Percentiles rank a stretch among this genome's conserved stretches.
Conservation (phyloP, 2,329 filamentous ascomycete genomes). For the Aureobasidium pullulans region DNA sequence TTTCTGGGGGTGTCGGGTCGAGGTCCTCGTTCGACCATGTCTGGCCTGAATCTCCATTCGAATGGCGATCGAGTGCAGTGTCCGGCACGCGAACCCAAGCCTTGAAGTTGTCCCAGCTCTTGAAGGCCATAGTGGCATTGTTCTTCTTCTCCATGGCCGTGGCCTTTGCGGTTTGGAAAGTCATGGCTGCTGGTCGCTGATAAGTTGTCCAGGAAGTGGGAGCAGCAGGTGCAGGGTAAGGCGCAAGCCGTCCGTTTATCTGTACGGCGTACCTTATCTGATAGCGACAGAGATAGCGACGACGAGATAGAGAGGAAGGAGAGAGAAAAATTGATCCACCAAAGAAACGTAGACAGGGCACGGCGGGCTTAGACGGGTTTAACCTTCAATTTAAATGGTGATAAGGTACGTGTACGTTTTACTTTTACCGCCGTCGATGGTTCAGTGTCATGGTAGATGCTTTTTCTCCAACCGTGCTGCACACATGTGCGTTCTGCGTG, state of each 20-base stretch:
- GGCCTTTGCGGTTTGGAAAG: constrained; percentile 4
- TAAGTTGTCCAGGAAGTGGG: not conserved
- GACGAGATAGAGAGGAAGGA: not conserved
- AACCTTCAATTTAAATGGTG: not conserved
- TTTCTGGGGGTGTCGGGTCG: constrained; percentile 32
- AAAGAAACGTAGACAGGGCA: not conserved
- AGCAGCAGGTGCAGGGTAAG: not conserved
- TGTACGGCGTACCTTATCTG: constrained; percentile 8
- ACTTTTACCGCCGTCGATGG: constrained; percentile 3
- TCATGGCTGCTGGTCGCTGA: not conserved
- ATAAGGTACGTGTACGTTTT: constrained; percentile 8
- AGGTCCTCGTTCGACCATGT: constrained; percentile 26
- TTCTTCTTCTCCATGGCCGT: constrained; percentile 14
- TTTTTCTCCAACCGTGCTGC: constrained; percentile 6
- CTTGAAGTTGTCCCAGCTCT: constrained; percentile 20
- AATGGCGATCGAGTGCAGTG: constrained; percentile 19
- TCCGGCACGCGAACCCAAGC: constrained; percentile 20
- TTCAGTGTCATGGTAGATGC: constrained; percentile 2
- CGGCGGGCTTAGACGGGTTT: constrained; percentile 1
- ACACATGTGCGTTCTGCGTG: not conserved
- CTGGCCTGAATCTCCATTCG: constrained; percentile 16
- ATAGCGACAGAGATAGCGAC: constrained; percentile 9
- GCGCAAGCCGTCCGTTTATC: constrained; percentile 9
- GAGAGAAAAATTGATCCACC: not conserved
- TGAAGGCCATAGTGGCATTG: constrained; percentile 17